These are phyloP conservation scores for Stentor coeruleus DNA, from an alignment of 73 alveolate species.

Conservation along the genomic window DNA sequence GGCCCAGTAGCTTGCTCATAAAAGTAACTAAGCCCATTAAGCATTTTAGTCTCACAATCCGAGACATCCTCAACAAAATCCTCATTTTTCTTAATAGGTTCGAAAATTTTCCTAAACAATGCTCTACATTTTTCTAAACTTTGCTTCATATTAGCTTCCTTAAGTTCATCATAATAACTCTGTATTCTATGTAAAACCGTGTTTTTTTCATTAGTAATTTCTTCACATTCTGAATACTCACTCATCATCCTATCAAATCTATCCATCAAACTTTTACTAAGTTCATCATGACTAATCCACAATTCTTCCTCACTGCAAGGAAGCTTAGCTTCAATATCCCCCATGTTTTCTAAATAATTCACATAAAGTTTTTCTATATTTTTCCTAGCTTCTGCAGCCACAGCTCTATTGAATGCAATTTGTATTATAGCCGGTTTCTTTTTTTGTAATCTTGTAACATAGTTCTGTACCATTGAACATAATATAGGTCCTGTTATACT, in stretches of 20 bases:
- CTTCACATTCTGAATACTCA: background rate
- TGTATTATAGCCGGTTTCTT: background rate
- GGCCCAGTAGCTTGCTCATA: background rate
- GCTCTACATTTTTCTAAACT: background rate
- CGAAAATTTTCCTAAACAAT: background rate
- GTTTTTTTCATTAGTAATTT: background rate
- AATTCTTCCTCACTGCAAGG: constrained; percentile 4
- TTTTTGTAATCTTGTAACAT: background rate
- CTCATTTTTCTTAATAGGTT: background rate
- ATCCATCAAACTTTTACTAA: too few species aligned
- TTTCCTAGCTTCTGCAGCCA: background rate
- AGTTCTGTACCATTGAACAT: background rate
- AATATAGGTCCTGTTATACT: background rate
- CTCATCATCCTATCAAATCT: background rate
- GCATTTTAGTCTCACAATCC: background rate
- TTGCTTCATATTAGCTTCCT: background rate
- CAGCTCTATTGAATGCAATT: background rate
- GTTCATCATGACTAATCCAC: background rate
- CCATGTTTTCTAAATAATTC: background rate
- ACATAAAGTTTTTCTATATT: background rate
- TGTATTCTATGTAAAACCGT: background rate
- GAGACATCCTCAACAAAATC: background rate
- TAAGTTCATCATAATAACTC: constrained; percentile 20
- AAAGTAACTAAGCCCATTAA: background rate
- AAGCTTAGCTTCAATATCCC: background rate